Conservation (phyloP, 495 filamentous ascomycete species). For the Tetracladium setigerum region DNA sequence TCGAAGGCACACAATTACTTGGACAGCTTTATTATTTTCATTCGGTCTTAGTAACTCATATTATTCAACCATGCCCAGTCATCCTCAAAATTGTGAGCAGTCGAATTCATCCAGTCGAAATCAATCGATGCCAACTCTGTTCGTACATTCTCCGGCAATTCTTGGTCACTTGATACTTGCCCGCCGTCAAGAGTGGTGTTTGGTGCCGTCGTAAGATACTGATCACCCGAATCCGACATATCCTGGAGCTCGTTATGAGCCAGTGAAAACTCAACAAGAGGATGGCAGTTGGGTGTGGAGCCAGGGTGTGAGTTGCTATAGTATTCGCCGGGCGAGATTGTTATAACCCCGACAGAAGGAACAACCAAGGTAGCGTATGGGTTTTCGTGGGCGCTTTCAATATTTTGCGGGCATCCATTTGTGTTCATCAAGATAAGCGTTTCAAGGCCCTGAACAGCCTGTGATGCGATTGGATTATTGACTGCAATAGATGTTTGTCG, state of each 20-base stretch:
- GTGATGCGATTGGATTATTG: slow-evolving; percentile 6
- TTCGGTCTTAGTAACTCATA: not conserved
- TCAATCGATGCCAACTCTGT: slow-evolving; percentile 3
- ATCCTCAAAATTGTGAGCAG: slow-evolving; percentile 1
- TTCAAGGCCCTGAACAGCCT: slow-evolving; percentile 7
- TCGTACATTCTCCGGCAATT: not conserved
- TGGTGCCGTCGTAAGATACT: not conserved
- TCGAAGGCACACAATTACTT: too few relatives aligned
- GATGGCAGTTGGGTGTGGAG: not conserved
- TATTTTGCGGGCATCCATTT: too few relatives aligned
- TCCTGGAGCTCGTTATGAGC: too few relatives aligned
- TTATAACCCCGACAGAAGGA: not conserved
- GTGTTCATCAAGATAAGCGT: not conserved
- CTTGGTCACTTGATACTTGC: too few relatives aligned
- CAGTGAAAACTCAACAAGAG: too few relatives aligned
- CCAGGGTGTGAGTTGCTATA: not conserved
- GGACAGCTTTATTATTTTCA: too few relatives aligned
- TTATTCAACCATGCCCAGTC: slow-evolving; percentile 12
- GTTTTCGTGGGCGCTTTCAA: not conserved
- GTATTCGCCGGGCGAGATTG: not conserved
- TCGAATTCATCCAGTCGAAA: slow-evolving; percentile 6
- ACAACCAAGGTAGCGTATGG: slow-evolving; percentile 1
- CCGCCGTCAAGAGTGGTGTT: not conserved
- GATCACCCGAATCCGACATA: too few relatives aligned
- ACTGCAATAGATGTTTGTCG: not conserved